These are phyloP conservation scores for Blumeriella jaapii DNA, from an alignment of 2,329 filamentous ascomycete genomes.

Conservation along the genomic window DNA sequence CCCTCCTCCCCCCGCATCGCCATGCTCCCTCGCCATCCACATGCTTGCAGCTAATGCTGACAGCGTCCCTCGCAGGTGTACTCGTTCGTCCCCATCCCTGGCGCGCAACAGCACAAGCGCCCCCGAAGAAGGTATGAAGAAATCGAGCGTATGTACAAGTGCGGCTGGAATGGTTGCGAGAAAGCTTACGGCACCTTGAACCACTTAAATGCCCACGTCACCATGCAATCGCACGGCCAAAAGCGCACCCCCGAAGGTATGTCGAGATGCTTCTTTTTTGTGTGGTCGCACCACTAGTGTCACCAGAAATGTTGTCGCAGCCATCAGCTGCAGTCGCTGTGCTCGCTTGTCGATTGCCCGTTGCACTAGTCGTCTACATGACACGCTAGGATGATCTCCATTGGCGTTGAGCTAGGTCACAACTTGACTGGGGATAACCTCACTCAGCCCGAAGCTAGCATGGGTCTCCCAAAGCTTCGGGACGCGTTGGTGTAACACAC, in stretches of 20 bases:
- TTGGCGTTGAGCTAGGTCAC: conserved; percentile 37
- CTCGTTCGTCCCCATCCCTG: conserved; percentile 94
- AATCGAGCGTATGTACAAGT: conserved; percentile 99
- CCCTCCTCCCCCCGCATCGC: conserved; percentile 6
- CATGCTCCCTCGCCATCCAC: conserved; percentile 5
- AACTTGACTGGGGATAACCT: conserved; percentile 35
- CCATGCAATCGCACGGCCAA: conserved; percentile 92
- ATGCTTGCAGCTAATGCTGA: too few relatives aligned
- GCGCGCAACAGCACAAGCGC: conserved; percentile 93
- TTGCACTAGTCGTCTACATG: conserved; percentile 4
- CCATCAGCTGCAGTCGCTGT: conserved; percentile 10
- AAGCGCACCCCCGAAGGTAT: conserved; percentile 97
- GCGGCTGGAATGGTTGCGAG: conserved; percentile 95
- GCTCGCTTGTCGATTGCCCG: conserved; percentile 11
- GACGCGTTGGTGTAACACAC: conserved; percentile 22
- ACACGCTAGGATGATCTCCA: conserved; percentile 24
- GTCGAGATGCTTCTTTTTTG: conserved; percentile 27
- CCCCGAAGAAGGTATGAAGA: conserved; percentile 91
- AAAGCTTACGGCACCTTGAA: conserved; percentile 98
- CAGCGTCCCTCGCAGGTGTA: conserved; percentile 68
- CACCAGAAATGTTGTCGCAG: too few relatives aligned
- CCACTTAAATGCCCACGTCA: conserved; percentile 94
- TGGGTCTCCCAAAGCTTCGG: conserved; percentile 27
- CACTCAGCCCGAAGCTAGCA: conserved; percentile 32
- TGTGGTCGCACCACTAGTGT: too few relatives aligned